Evolutionary conservation across 2,329 filamentous ascomycete species (phyloP).

Genomic region (Chaetomiaceae sp.): DNA sequence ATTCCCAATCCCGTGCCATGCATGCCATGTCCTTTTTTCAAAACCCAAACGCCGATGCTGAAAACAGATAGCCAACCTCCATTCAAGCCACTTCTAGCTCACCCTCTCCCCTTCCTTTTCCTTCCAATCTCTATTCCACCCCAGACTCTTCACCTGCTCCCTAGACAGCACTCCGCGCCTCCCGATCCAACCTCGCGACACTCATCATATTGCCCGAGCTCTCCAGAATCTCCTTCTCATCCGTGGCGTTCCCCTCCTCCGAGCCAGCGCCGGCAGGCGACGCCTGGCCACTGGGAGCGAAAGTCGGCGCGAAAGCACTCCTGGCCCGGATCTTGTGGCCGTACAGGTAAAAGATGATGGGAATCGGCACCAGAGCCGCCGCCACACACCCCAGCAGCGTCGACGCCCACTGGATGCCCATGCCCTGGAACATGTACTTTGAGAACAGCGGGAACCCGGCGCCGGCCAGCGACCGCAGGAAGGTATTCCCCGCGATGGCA

Average conservation of each 20-base stretch:
- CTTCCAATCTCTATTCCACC: neutral
- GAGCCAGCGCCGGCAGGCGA: constrained; percentile 22
- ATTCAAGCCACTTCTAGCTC: neutral
- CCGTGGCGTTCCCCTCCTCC: constrained; percentile 5
- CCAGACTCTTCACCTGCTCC: no score
- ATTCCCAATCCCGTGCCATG: neutral
- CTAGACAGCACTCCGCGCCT: constrained; percentile 13
- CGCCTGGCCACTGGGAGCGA: constrained; percentile 14
- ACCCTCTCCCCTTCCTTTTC: neutral
- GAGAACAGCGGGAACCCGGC: constrained; percentile 78
- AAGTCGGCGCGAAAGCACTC: constrained; percentile 53
- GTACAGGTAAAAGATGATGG: constrained; percentile 58
- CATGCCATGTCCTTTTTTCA: neutral
- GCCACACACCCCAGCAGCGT: constrained; percentile 61
- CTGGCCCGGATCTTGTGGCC: constrained; percentile 52
- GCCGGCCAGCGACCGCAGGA: constrained; percentile 72
- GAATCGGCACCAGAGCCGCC: constrained; percentile 54
- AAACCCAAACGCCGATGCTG: constrained; percentile 11
- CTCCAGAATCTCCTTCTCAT: constrained; percentile 34
- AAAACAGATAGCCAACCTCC: neutral
- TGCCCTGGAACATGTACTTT: constrained; percentile 61
- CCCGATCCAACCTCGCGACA: constrained; percentile 31
- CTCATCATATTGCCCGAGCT: constrained; percentile 34
- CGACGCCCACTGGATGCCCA: constrained; percentile 59
- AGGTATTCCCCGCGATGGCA: constrained; percentile 76